These are phyloP conservation scores for Tylopilus orsonianus DNA, from an alignment of 1,284 basidiomycete species.

Conservation along the genomic window DNA sequence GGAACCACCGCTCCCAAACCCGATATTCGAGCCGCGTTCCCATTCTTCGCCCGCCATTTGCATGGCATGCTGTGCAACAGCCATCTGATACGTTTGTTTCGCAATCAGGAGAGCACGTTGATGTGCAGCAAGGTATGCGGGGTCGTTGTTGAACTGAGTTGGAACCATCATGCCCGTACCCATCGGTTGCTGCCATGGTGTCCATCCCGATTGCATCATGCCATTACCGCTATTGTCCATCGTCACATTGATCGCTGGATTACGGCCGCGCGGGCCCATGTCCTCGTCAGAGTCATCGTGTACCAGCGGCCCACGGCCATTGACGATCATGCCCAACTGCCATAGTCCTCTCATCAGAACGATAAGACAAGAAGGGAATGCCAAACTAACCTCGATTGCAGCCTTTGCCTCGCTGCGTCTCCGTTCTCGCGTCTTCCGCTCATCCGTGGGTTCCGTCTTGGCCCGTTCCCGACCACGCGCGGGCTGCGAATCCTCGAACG, in stretches of 20 bases:
- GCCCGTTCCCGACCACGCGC: constrained; percentile 32
- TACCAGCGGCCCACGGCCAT: constrained; percentile 63
- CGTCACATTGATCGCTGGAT: constrained; percentile 42
- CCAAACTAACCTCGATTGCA: constrained; percentile 66
- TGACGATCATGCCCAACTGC: constrained; percentile 78
- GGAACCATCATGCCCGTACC: constrained; percentile 30
- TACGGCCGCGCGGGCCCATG: constrained; percentile 12
- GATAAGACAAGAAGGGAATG: constrained; percentile 6
- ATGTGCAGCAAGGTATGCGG: constrained; percentile 64
- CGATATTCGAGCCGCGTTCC: constrained; percentile 70
- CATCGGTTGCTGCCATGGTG: constrained; percentile 34
- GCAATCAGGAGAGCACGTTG: constrained; percentile 80
- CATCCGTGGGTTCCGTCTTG: constrained; percentile 39
- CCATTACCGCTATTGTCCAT: constrained; percentile 41
- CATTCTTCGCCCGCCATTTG: constrained; percentile 80
- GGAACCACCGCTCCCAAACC: constrained; percentile 37
- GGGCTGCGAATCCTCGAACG: constrained; percentile 45
- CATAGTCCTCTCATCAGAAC: constrained; percentile 3
- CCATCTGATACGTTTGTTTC: constrained; percentile 83
- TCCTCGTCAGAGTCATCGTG: constrained; percentile 57
- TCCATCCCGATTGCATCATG: constrained; percentile 26
- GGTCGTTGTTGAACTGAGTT: constrained; percentile 43
- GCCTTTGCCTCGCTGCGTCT: constrained; percentile 73
- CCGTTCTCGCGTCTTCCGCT: constrained; percentile 61
- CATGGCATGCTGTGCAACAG: constrained; percentile 84